Evolutionary conservation across 768 basidiomycete genomes (phyloP), one percentile per base, ranked within the genome.

Genomic region (Collybiopsis confluens): DNA sequence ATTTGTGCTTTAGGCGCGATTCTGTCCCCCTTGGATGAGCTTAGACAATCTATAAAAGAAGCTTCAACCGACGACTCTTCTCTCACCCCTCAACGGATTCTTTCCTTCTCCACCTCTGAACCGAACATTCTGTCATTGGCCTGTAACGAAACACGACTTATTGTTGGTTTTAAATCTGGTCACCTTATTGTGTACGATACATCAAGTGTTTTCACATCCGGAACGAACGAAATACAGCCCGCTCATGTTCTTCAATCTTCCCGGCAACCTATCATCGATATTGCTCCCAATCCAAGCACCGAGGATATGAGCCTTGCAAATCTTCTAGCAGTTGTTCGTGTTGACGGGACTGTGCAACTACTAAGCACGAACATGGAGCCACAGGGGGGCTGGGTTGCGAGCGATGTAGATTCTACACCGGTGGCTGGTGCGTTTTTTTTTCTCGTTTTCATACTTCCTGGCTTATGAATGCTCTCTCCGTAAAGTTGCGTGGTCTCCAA

Each of bases 401-500:
- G 56, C 61, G 79, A 64, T 69, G 71, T 59, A 3, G 74, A 77
- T 52, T 75, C 77, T 26, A 74, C 73, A 27, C 85, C 86, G 1
- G 77, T 78, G 8, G 77, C 83, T 54, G 73, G 88, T 89, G 52
- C 54, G 85, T 73, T n/a, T 10, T 37, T 2, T 38, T 38, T 18
- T 38, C 11, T 54, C 54, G 4, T 38, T 56, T 35, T 45, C 21
- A 47, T 20, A 28, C 26, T 4, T 2, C 0, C 30, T 43, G 49
- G 42, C 30, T 52, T 58, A 23, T 43, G 30, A 20, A 24, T 59
- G 46, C 55, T 58, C 33, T 49, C 8, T n/a, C 6, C 49, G 42
- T 49, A 10, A 54, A 92, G 90, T 86, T 8, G 80, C 86, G 11
- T 92, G 90, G 90, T 92, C 90, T 2, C 87, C 90, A 1, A 90